A percentile compares a stretch with the other conserved stretches of the same genome.
Conservation (phyloP, 257 asterid genomes). For the Misopates orontium region DNA sequence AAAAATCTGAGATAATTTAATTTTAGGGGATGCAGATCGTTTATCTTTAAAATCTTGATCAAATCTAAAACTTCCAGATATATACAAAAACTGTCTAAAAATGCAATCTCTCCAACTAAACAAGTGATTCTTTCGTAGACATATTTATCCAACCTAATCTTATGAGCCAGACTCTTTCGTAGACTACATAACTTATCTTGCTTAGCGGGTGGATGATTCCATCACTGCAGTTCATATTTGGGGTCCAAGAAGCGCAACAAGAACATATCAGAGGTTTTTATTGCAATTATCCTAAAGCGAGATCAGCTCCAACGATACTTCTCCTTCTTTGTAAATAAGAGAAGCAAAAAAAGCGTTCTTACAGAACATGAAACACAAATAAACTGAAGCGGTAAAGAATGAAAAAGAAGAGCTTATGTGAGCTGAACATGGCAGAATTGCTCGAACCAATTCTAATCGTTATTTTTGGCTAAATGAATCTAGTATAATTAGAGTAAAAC, state of each 20-base stretch:
- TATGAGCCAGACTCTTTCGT: no score
- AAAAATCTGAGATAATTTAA: no score
- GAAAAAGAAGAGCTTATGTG: constrained; percentile 3
- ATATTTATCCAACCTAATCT: no score
- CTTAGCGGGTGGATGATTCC: no score
- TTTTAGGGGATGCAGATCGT: no score
- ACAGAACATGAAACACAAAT: neutral
- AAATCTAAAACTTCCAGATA: no score
- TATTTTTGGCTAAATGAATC: constrained; percentile 2
- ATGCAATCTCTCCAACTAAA: no score
- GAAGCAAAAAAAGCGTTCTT: neutral
- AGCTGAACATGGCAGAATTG: constrained; percentile 28
- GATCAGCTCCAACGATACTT: neutral
- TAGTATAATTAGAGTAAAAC: constrained; percentile 13
- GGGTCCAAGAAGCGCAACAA: neutral
- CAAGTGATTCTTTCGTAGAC: no score
- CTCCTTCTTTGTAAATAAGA: neutral
- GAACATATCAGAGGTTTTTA: constrained; percentile 1
- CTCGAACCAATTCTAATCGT: constrained; percentile 13
- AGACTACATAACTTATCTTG: no score
- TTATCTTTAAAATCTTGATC: no score
- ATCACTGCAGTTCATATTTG: no score
- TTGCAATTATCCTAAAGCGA: constrained; percentile 14
- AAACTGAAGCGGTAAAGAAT: constrained; percentile 25
- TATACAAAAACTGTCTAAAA: no score